Base-by-base conservation (phyloP, 2,329 filamentous ascomycete genomes). In the Colletotrichum godetiae region DNA sequence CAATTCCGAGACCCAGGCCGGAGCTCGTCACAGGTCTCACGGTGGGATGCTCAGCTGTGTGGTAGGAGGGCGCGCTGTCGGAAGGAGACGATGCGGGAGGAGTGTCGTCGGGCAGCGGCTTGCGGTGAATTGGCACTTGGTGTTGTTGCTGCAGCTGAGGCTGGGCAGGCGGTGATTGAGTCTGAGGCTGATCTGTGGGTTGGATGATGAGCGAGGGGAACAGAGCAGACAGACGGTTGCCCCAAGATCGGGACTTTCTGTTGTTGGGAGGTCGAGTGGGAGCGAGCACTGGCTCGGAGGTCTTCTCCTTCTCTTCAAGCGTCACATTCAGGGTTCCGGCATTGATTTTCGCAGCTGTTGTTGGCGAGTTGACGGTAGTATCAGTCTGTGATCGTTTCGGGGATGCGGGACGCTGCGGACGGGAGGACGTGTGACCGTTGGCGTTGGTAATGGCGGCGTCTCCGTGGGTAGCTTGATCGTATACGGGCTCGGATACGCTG, bases 161-260 rank as follows among this genome's bases (percentile, higher is more conserved):
- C 31, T 67, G 68, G 31, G 61, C 62, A 68, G 66, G 59, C 67
- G 29, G 70, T n/a, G 58, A 46, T 57, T 35, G 70, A 19, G 76
- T 68, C 67, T 76, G 75, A 42, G 75, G 68, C 46, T 77, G 68
- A 75, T 83, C 82, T 79, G 78, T 71, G 62, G 78, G 75, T 55
- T 79, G 78, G 68, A 80, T 66, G 59, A 81, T 84, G 79, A 85
- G 83, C 76, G 81, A 80, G 60, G 82, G 83, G 59, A 84, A 76
- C 55, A 84, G 77, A 24, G 80, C 79, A 55, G 82, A 83, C 56
- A 83, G 73, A 71, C 83, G 82, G 61, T 79, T 76, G 68, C 79
- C 76, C 83, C 82, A 85, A 52, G 78, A 80, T 67, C 77, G 79
- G 37, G 83, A 79, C 76, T 81, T 83, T 76, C 78, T 80, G 55